Base-by-base conservation (phyloP, 129 eudicot genomes). In the Centella asiatica region DNA sequence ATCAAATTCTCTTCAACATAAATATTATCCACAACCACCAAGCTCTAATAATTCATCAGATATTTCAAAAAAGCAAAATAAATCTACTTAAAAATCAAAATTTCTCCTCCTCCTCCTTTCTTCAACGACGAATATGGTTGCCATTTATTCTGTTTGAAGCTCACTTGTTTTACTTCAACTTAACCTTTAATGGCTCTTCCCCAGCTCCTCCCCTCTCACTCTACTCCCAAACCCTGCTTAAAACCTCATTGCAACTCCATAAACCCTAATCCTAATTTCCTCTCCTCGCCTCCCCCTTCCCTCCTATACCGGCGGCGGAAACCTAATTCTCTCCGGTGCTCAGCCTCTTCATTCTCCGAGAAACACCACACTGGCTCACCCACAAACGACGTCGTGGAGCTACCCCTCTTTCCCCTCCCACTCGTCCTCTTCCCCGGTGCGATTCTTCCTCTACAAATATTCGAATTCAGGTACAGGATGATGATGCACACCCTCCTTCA, bases 401-500 rank as follows among this genome's bases (percentile, higher is more conserved):
- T 89, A 8, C 97, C 97, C 0, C 59, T 89, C 9, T 89, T 89
- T 62, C 97, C 97, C 1, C 87, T 89, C 67, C 97, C 97, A 0
- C 83, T 85, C 19, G 97, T 89, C 28, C 95, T 89, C 67, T 89
- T 89, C 62, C 97, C 97, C 24, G 92, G 92, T 32, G 95, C 95
- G 0, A 78, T 83, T 60, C 88, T 89, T 48, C 97, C 97, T 0
- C 57, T 89, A 12, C 95, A 89, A 57, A 89, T 89, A 74, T 89
- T 85, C 77, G 97, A 89, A 31, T 85, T 80, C 59, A 87, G 95
- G 1, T 89, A 89, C 81, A 90, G 97, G 4, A 89, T 89, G 29
- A 89, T 89, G 97, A 85, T 89, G 97, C 95, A 89, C 77, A 89
- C 97, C 6, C 88, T 89, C 53, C 83, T 89, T 62, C 85, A 89